These are phyloP conservation scores for Fusarium pininemorale DNA, from an alignment of 2,329 filamentous ascomycete species.

Conservation along the genomic window DNA sequence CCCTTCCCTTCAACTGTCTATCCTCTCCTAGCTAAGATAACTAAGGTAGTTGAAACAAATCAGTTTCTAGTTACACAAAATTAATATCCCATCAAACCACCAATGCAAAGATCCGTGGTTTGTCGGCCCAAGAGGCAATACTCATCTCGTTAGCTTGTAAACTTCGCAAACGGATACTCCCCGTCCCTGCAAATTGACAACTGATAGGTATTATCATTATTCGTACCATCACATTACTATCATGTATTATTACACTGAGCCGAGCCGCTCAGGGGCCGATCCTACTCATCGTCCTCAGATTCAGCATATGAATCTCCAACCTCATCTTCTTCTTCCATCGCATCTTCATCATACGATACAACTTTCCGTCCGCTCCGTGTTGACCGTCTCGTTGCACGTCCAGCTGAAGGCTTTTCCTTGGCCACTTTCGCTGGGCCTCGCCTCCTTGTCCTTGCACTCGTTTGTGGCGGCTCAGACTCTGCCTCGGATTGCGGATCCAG, in stretches of 20 bases:
- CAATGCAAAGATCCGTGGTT: neutral
- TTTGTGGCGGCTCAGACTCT: constrained; percentile 8
- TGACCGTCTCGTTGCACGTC: constrained; percentile 27
- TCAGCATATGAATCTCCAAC: constrained; percentile 14
- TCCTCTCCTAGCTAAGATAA: no score
- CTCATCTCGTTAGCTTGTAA: neutral
- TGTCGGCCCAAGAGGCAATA: neutral
- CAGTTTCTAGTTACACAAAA: neutral
- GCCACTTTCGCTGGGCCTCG: neutral
- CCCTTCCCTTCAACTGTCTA: neutral
- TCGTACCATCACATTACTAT: neutral
- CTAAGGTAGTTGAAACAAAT: neutral
- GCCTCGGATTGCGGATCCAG: neutral
- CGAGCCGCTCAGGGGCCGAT: neutral
- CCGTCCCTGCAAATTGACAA: neutral
- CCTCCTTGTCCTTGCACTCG: constrained; percentile 2
- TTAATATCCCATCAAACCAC: neutral
- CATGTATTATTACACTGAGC: neutral
- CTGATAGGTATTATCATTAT: constrained; percentile 4
- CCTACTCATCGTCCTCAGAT: constrained; percentile 12
- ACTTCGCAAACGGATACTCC: neutral
- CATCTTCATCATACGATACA: constrained; percentile 23
- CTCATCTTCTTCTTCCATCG: constrained; percentile 19
- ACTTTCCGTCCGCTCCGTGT: constrained; percentile 26
- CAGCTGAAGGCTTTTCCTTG: neutral